These are phyloP conservation scores for Dendrobium officinale DNA, from an alignment of 106 monocot genomes.

Conservation along the genomic window DNA sequence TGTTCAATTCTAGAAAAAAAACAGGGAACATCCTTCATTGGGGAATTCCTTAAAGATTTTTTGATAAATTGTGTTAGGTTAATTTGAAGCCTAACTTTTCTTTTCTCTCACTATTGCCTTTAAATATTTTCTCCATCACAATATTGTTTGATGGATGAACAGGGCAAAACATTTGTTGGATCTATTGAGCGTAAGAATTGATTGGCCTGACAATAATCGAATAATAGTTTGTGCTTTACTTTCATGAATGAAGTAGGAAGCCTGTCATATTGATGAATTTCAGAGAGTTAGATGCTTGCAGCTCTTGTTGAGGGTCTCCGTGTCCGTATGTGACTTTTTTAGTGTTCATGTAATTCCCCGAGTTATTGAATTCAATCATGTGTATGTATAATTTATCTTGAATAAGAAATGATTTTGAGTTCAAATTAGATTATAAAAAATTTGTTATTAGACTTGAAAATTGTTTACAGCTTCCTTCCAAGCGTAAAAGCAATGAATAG, in stretches of 20 bases:
- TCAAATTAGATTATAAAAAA: not conserved
- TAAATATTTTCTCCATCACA: not conserved
- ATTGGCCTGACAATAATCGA: not conserved
- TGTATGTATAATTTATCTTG: not conserved
- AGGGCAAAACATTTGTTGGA: not conserved
- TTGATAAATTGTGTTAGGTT: not conserved
- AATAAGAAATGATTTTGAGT: not conserved
- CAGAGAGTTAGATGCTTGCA: not conserved
- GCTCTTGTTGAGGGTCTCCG: not conserved
- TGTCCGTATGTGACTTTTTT: not conserved
- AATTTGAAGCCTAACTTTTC: not conserved
- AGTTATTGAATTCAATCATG: not conserved
- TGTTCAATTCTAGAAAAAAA: not conserved
- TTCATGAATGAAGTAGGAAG: not conserved
- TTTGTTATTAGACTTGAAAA: not conserved
- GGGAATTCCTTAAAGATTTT: not conserved
- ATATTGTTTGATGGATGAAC: not conserved
- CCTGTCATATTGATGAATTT: not conserved
- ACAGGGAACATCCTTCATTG: not conserved
- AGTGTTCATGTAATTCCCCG: not conserved
- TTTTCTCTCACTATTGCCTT: not conserved
- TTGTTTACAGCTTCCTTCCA: not conserved
- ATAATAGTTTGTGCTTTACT: not conserved
- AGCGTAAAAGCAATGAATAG: not conserved
- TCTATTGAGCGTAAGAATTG: not conserved